Conservation (phyloP, 257 asterid species). For the Przewalskia tangutica region DNA sequence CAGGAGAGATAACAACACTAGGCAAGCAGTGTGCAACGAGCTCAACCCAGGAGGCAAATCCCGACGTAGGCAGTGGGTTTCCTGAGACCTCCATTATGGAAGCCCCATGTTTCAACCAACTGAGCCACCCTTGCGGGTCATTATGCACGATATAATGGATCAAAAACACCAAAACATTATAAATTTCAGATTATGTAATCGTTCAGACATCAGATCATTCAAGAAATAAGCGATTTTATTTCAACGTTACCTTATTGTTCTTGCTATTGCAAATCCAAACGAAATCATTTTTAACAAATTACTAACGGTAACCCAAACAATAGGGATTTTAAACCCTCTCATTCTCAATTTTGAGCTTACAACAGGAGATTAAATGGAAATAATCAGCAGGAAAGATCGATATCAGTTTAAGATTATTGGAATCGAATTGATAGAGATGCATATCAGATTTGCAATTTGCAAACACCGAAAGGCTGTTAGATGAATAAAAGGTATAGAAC, state of each 20-base stretch:
- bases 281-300: neutral
- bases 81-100: too few relatives aligned
- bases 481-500: slow-evolving; percentile 12
- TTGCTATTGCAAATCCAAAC: neutral
- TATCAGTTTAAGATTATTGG: neutral
- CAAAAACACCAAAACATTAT: neutral
- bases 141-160: neutral
- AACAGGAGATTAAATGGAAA: neutral
- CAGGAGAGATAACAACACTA: too few relatives aligned
- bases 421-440: neutral
- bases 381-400: neutral
- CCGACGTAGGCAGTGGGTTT: too few relatives aligned
- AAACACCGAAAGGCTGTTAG: neutral
- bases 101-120: too few relatives aligned
- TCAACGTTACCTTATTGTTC: neutral
- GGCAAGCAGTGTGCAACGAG: too few relatives aligned
- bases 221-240: too few relatives aligned
- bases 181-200: neutral
- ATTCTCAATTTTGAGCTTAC: neutral
- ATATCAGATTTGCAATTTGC: neutral
- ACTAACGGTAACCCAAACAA: neutral
- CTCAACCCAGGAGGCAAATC: too few relatives aligned
- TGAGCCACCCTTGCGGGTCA: too few relatives aligned
- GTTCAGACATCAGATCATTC: neutral
- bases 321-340: slow-evolving; percentile 12